phyloP scores from a whole-genome alignment of 1,284 basidiomycete genomes.

The Apiotrichum gamsii region DNA sequence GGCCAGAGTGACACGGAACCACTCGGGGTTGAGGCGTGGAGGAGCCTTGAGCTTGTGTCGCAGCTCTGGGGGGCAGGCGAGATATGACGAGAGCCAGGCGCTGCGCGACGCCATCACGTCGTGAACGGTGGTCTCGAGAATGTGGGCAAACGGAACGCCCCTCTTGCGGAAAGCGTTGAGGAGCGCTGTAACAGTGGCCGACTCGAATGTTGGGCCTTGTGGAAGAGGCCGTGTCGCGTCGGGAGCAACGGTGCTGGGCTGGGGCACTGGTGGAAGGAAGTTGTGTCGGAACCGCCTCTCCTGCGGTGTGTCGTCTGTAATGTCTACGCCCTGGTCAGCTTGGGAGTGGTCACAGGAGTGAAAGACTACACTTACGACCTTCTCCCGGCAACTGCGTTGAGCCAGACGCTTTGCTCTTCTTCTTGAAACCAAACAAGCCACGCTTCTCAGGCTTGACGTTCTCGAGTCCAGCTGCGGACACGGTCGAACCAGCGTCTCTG shows the following conservation, averaged over 20 bases:
- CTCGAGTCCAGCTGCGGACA: no score
- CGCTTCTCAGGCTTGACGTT: no score
- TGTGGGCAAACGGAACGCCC: background rate
- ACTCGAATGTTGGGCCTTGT: background rate
- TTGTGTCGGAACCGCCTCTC: background rate
- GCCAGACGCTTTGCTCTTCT: no score
- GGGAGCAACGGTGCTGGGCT: background rate
- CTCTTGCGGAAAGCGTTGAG: constrained; percentile 1
- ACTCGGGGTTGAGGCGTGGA: constrained; percentile 8
- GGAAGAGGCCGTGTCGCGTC: background rate
- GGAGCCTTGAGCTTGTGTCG: constrained; percentile 5
- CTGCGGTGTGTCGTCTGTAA: background rate
- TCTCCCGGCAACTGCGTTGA: background rate
- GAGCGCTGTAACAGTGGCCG: background rate
- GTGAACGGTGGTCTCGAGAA: constrained; percentile 5
- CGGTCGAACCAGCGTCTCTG: background rate
- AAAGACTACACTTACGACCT: background rate
- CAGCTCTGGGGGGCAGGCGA: background rate
- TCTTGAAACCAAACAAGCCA: no score
- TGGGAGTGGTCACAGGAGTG: no score
- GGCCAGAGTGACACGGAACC: constrained; percentile 9
- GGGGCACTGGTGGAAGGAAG: constrained; percentile 2
- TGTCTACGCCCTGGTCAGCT: no score
- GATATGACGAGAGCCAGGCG: constrained; percentile 9
- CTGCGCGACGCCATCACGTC: constrained; percentile 1